Evolutionary conservation across 169 alveolate genomes (phyloP), one percentile per base, ranked within the genome.

Genomic region (Cryptosporidium sp.): DNA sequence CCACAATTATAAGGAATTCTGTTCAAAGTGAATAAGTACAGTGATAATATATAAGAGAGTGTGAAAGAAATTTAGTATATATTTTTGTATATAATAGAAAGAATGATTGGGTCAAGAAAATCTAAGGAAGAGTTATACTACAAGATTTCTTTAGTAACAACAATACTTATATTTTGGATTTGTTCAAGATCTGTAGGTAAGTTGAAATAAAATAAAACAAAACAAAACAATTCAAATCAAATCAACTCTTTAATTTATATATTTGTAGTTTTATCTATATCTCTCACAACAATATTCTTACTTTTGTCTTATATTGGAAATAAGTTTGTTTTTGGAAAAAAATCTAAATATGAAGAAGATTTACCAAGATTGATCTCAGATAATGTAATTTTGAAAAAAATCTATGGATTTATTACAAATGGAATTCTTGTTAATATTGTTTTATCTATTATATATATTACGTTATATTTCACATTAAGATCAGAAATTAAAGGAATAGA

Each of bases 111-210:
- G 37, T 56, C 68, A 18, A 73, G 33, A 42, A 73, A 58, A 29
- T 73, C 86, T 21, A 73, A 26, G n/a, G 86, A 56, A 14, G 86
- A 58, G 31, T 21, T 56, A 14, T 52, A 52, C 52, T 73, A 73
- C 9, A 73, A 58, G 71, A 42, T 73, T 37, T 33, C 86, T 16
- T 58, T 73, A 10, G 62, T 9, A 35, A 53, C 58, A 58, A 37
- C 37, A 29, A 29, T 73, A 29, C 86, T 73, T 2, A 9, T 73
- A 18, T 73, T 73, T 37, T 73, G 86, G 86, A 58, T 60, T 14
- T 73, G 44, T n/a, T 73, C 86, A 37, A 73, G 39, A 29, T 73
- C 86, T n/a, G 42, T 73, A 6, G 56, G 86, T 73, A 73, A 52
- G 86, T 73, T 60, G 1, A 9, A 69, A 73, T 2, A 1, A 31